Evolutionary conservation across 805 yeast genomes (phyloP).

Genomic region (Yarrowia sp.): DNA sequence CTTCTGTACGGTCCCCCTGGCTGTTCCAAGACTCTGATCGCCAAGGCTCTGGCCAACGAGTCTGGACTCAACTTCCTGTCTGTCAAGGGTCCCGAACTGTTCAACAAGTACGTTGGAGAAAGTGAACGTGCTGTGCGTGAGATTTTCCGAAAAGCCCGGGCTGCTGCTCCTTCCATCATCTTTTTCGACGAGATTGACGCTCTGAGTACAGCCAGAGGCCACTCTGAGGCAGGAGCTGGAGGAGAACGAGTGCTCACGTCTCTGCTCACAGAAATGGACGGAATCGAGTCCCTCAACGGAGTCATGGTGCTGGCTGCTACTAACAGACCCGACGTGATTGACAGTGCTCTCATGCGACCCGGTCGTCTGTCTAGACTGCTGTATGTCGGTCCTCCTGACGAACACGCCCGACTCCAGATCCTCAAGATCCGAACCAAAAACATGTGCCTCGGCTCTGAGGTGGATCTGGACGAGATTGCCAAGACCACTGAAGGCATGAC

Average conservation of each 20-base stretch:
- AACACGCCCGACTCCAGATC: conserved; percentile 78
- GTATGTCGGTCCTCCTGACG: conserved; percentile 92
- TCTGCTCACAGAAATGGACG: conserved; percentile 92
- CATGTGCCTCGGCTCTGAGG: conserved; percentile 63
- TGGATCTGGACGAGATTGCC: conserved; percentile 63
- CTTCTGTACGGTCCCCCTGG: conserved; percentile 98
- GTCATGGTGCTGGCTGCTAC: conserved; percentile 97
- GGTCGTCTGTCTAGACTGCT: conserved; percentile 94
- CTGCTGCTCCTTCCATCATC: conserved; percentile 92
- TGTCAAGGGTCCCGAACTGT: conserved; percentile 95
- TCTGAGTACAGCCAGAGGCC: conserved; percentile 73
- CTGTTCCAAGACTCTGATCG: conserved; percentile 93
- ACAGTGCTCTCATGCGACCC: conserved; percentile 91
- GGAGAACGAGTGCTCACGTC: conserved; percentile 89
- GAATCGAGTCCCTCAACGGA: conserved; percentile 92
- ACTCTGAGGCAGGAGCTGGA: conserved; percentile 62
- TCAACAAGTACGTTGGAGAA: conserved; percentile 96
- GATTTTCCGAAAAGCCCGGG: conserved; percentile 89
- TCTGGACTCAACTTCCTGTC: conserved; percentile 93
- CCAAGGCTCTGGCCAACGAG: conserved; percentile 94
- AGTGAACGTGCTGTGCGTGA: conserved; percentile 93
- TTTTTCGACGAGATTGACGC: conserved; percentile 98
- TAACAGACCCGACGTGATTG: conserved; percentile 91
- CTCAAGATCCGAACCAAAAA: conserved; percentile 69
- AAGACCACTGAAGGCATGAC: conserved; percentile 84